These are phyloP conservation scores for Colletotrichum tamarilloi DNA, from an alignment of 2,329 filamentous ascomycete species.

Conservation along the genomic window DNA sequence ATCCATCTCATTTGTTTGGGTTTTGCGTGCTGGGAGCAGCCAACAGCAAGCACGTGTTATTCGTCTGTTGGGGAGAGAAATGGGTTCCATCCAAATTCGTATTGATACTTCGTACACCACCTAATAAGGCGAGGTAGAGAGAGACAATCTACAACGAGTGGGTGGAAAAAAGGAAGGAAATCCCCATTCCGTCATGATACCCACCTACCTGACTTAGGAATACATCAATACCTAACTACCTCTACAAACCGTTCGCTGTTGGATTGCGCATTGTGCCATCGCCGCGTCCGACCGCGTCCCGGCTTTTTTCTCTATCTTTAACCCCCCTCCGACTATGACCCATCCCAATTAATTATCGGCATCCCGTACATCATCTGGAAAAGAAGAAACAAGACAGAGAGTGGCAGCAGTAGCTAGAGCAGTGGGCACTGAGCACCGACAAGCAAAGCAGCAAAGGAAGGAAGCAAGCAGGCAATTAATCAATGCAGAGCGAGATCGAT, in stretches of 20 bases:
- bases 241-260: neutral
- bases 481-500: neutral
- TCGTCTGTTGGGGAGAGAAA: neutral
- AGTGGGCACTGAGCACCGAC: neutral
- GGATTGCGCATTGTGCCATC: neutral
- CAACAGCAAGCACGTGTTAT: slow-evolving; percentile 9
- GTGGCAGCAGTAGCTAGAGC: neutral
- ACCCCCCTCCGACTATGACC: neutral
- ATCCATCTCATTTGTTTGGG: slow-evolving; percentile 1
- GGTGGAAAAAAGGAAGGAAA: neutral
- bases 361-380: neutral
- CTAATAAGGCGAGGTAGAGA: neutral
- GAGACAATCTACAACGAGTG: neutral
- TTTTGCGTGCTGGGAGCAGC: slow-evolving; percentile 19
- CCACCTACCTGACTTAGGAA: neutral
- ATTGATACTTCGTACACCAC: neutral
- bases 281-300: slow-evolving; percentile 21
- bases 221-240: slow-evolving; percentile 3
- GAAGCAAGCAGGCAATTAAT: neutral
- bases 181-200: slow-evolving; percentile 17
- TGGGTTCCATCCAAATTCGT: neutral
- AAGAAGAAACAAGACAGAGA: neutral
- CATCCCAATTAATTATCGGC: neutral
- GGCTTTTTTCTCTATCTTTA: neutral
- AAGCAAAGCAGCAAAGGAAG: neutral